Conservation (phyloP, 2,329 filamentous ascomycete genomes). For the Fusarium sp. region DNA sequence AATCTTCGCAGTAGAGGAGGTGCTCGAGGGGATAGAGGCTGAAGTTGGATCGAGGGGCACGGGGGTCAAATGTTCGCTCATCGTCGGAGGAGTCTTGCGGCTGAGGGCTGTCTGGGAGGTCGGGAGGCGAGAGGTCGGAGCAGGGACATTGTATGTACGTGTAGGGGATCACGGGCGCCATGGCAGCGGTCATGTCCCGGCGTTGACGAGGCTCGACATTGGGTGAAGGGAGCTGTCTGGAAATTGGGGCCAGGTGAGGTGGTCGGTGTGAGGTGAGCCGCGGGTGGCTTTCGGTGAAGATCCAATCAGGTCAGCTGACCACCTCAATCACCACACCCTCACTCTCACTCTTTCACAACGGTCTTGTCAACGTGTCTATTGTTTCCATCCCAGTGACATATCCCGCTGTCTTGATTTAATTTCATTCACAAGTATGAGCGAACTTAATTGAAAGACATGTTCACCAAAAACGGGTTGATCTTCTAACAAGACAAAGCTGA, state of each 20-base stretch:
- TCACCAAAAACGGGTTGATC: neutral
- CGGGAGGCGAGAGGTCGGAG: constrained; percentile 58
- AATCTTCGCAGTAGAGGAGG: constrained; percentile 96
- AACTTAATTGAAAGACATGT: neutral
- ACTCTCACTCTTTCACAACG: neutral
- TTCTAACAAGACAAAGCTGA: neutral
- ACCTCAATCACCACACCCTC: neutral
- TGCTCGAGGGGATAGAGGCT: constrained; percentile 94
- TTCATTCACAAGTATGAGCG: neutral
- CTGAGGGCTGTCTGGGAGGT: constrained; percentile 49
- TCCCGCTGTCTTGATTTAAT: neutral
- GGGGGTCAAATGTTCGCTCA: constrained; percentile 86
- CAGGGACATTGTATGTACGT: constrained; percentile 77
- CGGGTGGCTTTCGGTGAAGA: constrained; percentile 11
- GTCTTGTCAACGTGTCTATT: neutral
- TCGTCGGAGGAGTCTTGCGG: constrained; percentile 66
- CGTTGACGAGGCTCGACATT: constrained; percentile 28
- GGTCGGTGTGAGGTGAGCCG: constrained; percentile 31
- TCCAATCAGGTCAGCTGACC: constrained; percentile 22
- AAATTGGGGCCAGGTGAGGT: constrained; percentile 25
- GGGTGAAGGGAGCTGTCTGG: constrained; percentile 34
- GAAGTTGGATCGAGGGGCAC: constrained; percentile 86
- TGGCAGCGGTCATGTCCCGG: constrained; percentile 44
- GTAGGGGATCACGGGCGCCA: constrained; percentile 69
- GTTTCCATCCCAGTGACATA: neutral